Conservation (phyloP, 2,329 filamentous ascomycete genomes). For the Beauveria varroae region DNA sequence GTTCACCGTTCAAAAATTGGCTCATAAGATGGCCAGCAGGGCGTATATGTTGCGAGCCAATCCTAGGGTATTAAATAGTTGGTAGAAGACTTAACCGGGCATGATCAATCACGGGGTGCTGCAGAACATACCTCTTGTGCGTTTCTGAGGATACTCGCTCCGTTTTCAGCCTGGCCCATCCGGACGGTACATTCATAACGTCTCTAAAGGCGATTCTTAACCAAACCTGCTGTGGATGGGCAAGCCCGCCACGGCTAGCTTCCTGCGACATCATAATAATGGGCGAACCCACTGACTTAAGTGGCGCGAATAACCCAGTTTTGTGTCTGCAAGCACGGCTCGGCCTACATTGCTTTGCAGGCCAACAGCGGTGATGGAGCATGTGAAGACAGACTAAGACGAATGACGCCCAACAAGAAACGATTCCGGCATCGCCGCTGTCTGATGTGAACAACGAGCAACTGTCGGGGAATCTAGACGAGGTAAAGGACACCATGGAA, state of each 20-base stretch:
- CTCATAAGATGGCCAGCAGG: background rate
- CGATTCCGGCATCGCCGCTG: conserved; percentile 74
- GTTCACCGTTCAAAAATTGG: background rate
- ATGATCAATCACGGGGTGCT: background rate
- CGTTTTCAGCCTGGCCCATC: background rate
- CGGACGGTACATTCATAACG: background rate
- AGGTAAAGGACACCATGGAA: conserved; percentile 74
- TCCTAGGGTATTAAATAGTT: background rate
- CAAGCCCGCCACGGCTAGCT: background rate
- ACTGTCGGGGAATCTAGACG: conserved; percentile 56
- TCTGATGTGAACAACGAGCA: conserved; percentile 73
- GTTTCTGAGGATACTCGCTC: background rate
- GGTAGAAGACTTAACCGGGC: background rate
- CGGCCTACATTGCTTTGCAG: background rate
- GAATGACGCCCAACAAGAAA: conserved; percentile 41
- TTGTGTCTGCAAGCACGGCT: background rate
- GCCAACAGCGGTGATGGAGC: background rate
- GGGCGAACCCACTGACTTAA: background rate
- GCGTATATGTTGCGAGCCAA: background rate
- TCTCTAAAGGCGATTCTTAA: background rate
- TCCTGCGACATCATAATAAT: background rate
- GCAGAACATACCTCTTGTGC: background rate
- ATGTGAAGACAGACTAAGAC: background rate
- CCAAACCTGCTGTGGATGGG: background rate
- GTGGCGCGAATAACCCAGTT: background rate